Evolutionary conservation across 257 asterid species (phyloP).

Genomic region (Leptodermis oblonga): DNA sequence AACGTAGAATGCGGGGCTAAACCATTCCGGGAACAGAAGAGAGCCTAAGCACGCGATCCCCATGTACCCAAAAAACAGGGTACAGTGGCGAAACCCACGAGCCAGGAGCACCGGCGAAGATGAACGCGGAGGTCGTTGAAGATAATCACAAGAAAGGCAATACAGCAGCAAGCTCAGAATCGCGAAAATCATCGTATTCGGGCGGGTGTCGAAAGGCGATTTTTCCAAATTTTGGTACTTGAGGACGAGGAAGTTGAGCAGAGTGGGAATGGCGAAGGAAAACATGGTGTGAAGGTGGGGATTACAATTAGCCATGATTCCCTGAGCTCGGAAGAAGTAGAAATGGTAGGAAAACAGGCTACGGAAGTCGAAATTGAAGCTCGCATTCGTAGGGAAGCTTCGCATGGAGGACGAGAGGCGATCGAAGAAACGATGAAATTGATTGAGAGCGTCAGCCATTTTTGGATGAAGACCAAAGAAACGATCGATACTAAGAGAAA

Average conservation of each 20-base stretch:
- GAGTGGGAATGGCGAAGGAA: neutral
- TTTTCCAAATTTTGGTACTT: too few relatives aligned
- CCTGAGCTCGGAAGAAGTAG: neutral
- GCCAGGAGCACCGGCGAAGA: too few relatives aligned
- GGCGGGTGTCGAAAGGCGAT: too few relatives aligned
- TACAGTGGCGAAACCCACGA: neutral
- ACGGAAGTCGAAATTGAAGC: neutral
- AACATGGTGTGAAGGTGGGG: neutral
- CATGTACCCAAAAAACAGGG: neutral
- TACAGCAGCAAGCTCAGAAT: too few relatives aligned
- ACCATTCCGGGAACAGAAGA: slow-evolving; percentile 1
- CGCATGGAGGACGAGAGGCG: neutral
- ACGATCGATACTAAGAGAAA: too few relatives aligned
- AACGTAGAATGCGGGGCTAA: neutral
- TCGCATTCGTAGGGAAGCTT: neutral
- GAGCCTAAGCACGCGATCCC: neutral
- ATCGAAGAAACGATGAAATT: neutral
- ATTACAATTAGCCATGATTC: neutral
- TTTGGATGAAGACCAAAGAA: too few relatives aligned
- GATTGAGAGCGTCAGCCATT: too few relatives aligned
- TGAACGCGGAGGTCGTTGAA: neutral
- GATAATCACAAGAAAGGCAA: neutral
- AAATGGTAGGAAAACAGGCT: neutral
- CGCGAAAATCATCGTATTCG: too few relatives aligned
- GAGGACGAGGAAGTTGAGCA: too few relatives aligned